Evolutionary conservation across 768 basidiomycete genomes (phyloP).

Genomic region (Cantharellus anzutake): DNA sequence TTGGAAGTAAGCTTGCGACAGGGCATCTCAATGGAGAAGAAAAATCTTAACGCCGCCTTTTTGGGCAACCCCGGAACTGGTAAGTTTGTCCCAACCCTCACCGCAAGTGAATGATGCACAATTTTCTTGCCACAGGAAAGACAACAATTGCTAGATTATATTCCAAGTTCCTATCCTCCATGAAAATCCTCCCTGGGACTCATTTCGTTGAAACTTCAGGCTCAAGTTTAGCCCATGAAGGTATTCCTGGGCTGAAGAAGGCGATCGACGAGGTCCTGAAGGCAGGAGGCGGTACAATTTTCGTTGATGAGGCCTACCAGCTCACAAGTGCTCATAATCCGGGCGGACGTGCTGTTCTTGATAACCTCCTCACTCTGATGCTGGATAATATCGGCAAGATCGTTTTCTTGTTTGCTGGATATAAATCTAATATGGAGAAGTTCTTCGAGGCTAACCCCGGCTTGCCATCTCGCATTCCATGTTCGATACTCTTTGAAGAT

Average conservation of each 20-base stretch:
- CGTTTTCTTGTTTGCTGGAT: constrained; percentile 54
- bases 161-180: constrained; percentile 38
- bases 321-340: constrained; percentile 29
- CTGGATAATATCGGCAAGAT: constrained; percentile 45
- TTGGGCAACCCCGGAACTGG: constrained; percentile 63
- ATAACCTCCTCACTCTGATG: constrained; percentile 57
- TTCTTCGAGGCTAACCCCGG: constrained; percentile 67
- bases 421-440: constrained; percentile 52
- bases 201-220: constrained; percentile 46
- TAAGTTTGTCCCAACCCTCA: constrained; percentile 14
- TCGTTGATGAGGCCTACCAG: constrained; percentile 58
- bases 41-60: constrained; percentile 41
- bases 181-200: constrained; percentile 32
- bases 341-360: constrained; percentile 38
- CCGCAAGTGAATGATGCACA: not conserved
- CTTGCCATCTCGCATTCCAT: constrained; percentile 45
- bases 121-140: constrained; percentile 33
- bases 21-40: constrained; percentile 28
- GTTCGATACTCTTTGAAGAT: constrained; percentile 37
- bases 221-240: constrained; percentile 35
- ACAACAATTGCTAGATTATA: constrained; percentile 50
- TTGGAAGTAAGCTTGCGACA: constrained; percentile 31
- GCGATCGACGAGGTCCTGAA: constrained; percentile 26
- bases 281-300: constrained; percentile 43
- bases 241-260: constrained; percentile 33